Base-by-base conservation (phyloP, 2,329 filamentous ascomycete genomes). In the Aspergillus sergii region DNA sequence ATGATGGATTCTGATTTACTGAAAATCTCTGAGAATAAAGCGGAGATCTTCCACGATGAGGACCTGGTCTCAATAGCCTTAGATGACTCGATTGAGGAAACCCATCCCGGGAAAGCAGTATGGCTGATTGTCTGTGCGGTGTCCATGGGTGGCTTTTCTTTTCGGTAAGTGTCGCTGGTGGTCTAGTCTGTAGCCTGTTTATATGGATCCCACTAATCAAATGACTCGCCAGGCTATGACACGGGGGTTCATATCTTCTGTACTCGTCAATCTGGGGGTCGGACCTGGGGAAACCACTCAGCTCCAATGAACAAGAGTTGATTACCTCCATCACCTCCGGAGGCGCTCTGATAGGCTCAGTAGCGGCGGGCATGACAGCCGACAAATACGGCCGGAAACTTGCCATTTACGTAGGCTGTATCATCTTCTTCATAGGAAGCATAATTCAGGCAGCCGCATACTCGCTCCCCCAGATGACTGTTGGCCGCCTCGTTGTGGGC, bases 241-340 rank as follows among this genome's bases (percentile, higher is more conserved):
- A 84, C 77, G 51, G 82, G 75, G 45, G 77, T 79, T 79, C 71
- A 83, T 80, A 60, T 82, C 75, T 23, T 82, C 77, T 0, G 81
- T 82, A 11, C 73, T 83, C 0, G 77, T 83, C 16, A 48, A 70
- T 45, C 58, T 72, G 21, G 61, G 61, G 63, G 26, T 59, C 66
- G 14, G 76, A 79, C 57, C 78, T 85, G 32, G 74, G 78, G 36
- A 73, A 73, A 9, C 67, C 68, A 2, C 71, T 83, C 5, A 74
- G 66, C 30, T 76, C 79, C 5, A 77, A 74, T 4, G 82, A 86
- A 63, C 80, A 83, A 65, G 83, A 86, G 66, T 73, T 85, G 32
- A 79, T 85, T 41, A 85, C 84, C 0, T 84, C 83, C 0, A 77
- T 85, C 21, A 83, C 80, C 23, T 83, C 80, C 8, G 83, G 80